Base-by-base conservation (phyloP, 179 eudicot species). In the Camellia oleifera region DNA sequence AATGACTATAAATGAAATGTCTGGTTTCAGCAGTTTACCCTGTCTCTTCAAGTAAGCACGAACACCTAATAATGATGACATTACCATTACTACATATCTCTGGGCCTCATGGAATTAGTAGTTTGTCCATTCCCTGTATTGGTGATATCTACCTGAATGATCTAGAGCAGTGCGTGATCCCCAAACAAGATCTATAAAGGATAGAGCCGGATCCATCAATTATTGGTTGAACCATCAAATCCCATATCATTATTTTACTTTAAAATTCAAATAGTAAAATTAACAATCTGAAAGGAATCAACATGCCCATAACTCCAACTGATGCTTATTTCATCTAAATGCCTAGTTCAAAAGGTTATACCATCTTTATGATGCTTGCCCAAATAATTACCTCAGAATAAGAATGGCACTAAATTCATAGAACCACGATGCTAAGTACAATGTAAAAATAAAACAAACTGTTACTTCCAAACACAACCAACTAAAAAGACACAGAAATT, bases 161-260 rank as follows among this genome's bases (percentile, higher is more conserved):
- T 54, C 12, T 54, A 54, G 58, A 11, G 10, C n/a, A 7, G 9
- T 60, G 40, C 13, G 17, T 61, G 69, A 8, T 72, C 15, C 58
- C 32, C 9, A 18, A 20, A 72, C 23, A 48, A 8, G 60, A 20
- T 20, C 17, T 18, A 5, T 4, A 53, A 23, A 52, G 48, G 20
- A 20, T 32, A 64, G 23, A 53, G 62, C 46, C 13, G 10, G n/a
- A 72, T 18, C 23, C 42, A 18, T 7, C 8, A 32, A 63, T n/a
- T 11, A 63, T 54, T 12, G n/a, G 61, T 7, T 54, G 63, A 32
- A 7, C 13, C 40, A 32, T 32, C 40, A 32, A 15, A 40, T 32
- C 13, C 18, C n/a, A 69, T 69, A 74, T 74, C 64, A 32, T 56
- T 74, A 23, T 14, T 73, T 73, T 11, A 54, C 61, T 53, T 73